phyloP scores from a whole-genome alignment of 768 basidiomycete genomes.

The Russula compacta region DNA sequence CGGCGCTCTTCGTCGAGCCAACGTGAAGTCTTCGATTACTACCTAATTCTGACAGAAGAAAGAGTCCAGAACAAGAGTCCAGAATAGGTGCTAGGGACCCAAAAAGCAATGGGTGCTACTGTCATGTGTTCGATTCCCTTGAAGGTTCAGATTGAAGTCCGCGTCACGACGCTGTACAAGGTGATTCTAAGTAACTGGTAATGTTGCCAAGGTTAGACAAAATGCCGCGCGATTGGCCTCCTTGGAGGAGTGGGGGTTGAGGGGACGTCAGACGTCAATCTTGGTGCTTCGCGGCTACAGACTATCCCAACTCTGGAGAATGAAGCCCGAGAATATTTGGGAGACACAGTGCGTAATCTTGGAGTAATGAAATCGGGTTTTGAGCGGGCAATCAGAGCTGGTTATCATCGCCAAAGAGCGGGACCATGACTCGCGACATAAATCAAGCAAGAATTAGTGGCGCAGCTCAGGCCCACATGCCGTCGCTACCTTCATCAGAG shows the following conservation, averaged over 20 bases:
- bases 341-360: neutral
- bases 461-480: neutral
- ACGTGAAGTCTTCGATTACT: neutral
- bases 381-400: neutral
- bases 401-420: neutral
- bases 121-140: slow-evolving; percentile 49
- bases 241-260: neutral
- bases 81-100: neutral
- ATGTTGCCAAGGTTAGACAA: neutral
- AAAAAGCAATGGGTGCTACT: neutral
- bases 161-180: neutral
- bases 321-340: neutral
- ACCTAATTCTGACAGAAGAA: slow-evolving; percentile 30
- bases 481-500: neutral
- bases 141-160: slow-evolving; percentile 47
- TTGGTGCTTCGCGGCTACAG: neutral
- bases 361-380: neutral
- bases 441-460: slow-evolving; percentile 11
- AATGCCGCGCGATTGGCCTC: neutral
- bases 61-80: slow-evolving; percentile 24
- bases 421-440: neutral
- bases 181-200: neutral
- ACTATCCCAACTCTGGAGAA: neutral
- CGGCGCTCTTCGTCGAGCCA: slow-evolving; percentile 38
- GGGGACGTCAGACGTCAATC: neutral